Evolutionary conservation across 805 yeast genomes (phyloP).

Genomic region (Sugiyamaella floridensis): DNA sequence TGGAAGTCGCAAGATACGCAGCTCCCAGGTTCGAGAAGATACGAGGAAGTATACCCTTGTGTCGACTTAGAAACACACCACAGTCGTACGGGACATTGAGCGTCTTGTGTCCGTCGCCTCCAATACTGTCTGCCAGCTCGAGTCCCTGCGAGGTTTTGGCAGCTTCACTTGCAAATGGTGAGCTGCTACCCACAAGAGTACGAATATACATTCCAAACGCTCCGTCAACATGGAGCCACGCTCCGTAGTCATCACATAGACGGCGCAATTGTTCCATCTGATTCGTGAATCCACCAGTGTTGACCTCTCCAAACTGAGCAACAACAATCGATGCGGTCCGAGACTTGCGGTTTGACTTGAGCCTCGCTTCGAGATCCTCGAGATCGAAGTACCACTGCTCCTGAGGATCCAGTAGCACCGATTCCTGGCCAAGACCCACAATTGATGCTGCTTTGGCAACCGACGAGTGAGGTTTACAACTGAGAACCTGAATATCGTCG

Average conservation of each 20-base stretch:
- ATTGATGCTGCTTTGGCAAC: slow-evolving; percentile 19
- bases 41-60: slow-evolving; percentile 5
- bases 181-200: slow-evolving; percentile 3
- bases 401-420: slow-evolving; percentile 3
- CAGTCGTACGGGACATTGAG: slow-evolving; percentile 24
- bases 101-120: slow-evolving; percentile 23
- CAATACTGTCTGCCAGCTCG: slow-evolving; percentile 21
- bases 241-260: slow-evolving; percentile 17
- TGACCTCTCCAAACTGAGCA: slow-evolving; percentile 21
- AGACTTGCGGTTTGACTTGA: background rate
- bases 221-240: slow-evolving; percentile 24
- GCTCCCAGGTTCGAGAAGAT: slow-evolving; percentile 21
- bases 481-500: slow-evolving; percentile 11
- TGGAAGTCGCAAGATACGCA: slow-evolving; percentile 12
- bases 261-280: slow-evolving; percentile 9
- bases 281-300: slow-evolving; percentile 20
- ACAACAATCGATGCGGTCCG: slow-evolving; percentile 14
- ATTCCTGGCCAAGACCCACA: slow-evolving; percentile 19
- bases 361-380: slow-evolving; percentile 7
- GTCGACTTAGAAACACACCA: slow-evolving; percentile 15
- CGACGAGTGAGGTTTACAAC: slow-evolving; percentile 17
- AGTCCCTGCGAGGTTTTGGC: slow-evolving; percentile 11
- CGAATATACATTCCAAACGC: slow-evolving; percentile 21
- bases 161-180: slow-evolving; percentile 9
- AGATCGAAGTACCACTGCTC: slow-evolving; percentile 19